Base-by-base conservation (phyloP, 352 stramenopile species). In the Bremia lactucae region DNA sequence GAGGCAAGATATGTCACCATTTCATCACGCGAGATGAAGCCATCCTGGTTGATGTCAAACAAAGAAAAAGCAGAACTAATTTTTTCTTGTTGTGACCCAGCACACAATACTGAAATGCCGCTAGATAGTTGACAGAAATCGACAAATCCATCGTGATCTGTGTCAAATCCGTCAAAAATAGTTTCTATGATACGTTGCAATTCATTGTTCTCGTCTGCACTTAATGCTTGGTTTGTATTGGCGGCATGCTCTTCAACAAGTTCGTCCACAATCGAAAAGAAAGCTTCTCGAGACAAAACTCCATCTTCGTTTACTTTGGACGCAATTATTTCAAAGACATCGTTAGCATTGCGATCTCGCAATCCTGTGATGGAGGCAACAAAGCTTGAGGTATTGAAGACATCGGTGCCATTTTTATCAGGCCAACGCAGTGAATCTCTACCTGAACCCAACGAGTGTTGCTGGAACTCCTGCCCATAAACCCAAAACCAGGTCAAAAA, bases 21-120 rank as follows among this genome's bases (percentile, higher is more conserved):
- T 50, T 95, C 82, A 31, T 83, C 62, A 6, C 52, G 50, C 7
- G 73, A 79, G 40, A 95, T 89, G 46, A 72, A 90, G 0, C 81
- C 79, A 25, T 95, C 83, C 46, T 85, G 70, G 42, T 94, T 86
- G 44, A 93, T 71, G 45, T 95, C 84, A 49, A 93, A 94, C 8
- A 95, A 56, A 22, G 65, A 70, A 36, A 95, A 95, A 2, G 80
- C 77, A 2, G 78, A 68, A 21, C 75, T 67, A 8, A 90, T 67
- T 52, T 93, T 93, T 21, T 94, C 80, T 36, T 82, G 55, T 31
- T 91, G 76, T 0, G 69, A 76, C 2, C 83, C 83, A 2, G 62
- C 68, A 47, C 78, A 92, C 15, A 93, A 71, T 3, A 94, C 60
- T 1, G 77, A 88, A 29, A 95, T 69, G 2, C 83, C 83, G 33